Base-by-base conservation (phyloP, 257 asterid species). In the Gynochthodes officinalis region DNA sequence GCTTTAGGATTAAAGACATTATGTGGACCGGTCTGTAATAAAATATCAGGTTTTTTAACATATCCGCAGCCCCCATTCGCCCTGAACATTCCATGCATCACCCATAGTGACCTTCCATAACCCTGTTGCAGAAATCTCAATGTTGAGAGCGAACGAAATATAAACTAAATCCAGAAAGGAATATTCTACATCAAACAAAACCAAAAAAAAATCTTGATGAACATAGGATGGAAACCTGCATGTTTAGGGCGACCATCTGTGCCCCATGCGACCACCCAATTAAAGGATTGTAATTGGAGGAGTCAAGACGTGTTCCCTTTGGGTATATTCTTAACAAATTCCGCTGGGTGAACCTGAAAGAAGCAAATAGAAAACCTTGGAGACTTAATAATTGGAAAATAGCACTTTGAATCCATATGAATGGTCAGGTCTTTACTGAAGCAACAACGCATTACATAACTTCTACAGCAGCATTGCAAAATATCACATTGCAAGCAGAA, bases 231-330 rank as follows among this genome's bases (percentile, higher is more conserved):
- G 84, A 60, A 78, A 90, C 97, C 97, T 93, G 97, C 98, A 93
- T 90, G 76, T 93, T 93, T 84, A 90, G 88, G 74, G 98, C 97
- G 68, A 93, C 95, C 98, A 93, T 89, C 79, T 93, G 98, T 67
- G 98, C 97, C 83, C 98, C 98, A 75, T 90, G 97, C 72, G 81
- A 75, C 98, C 98, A 93, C 54, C 89, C 98, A 72, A 90, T 81
- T 27, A 93, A 85, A 58, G 98, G 98, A 79, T 93, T 91, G 81
- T 93, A 93, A 80, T 93, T 93, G 81, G 98, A 93, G n/a, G 98
- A 90, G 84, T 87, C 86, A 40, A 93, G 58, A 60, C 98, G 95
- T 73, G 78, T 89, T 69, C 97, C 98, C 80, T 90, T 90, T 50
- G 98, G 97, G 83, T 89, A 90, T 75, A 93, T 70, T 75, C 98